Conservation (phyloP, 176 grass and related monocot genomes). For the Elymus sibiricus region DNA sequence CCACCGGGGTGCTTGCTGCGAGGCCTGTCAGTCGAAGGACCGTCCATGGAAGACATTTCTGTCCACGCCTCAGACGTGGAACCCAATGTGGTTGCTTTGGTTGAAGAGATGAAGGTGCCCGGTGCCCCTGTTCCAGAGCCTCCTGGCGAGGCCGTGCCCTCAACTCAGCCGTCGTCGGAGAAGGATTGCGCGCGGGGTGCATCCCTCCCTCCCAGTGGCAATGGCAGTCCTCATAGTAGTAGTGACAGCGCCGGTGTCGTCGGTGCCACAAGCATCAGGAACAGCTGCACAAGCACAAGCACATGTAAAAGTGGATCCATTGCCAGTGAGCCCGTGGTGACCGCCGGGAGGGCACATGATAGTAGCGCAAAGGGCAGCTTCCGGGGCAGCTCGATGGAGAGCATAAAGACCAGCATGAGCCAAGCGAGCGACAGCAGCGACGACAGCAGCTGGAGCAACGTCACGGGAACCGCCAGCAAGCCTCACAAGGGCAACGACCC, state of each 20-base stretch:
- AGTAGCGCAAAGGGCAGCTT: conserved; percentile 42
- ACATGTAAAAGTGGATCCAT: conserved; percentile 57
- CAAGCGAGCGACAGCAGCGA: conserved; percentile 81
- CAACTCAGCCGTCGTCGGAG: conserved; percentile 41
- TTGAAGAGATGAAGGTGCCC: conserved; percentile 36
- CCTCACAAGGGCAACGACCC: conserved; percentile 92
- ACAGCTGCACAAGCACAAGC: conserved; percentile 42
- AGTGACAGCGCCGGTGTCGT: conserved; percentile 59
- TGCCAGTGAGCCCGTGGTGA: conserved; percentile 37
- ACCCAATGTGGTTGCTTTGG: conserved; percentile 28
- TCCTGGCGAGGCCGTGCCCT: conserved; percentile 8
- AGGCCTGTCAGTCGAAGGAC: conserved; percentile 48
- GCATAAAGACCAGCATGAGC: conserved; percentile 71
- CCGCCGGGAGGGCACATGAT: conserved; percentile 26
- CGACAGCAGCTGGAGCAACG: conserved; percentile 69
- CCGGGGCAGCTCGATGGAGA: conserved; percentile 61
- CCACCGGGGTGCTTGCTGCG: conserved; percentile 36
- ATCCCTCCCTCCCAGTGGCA: conserved; percentile 73
- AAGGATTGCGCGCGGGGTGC: conserved; percentile 73
- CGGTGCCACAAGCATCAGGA: conserved; percentile 41
- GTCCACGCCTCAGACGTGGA: conserved; percentile 35
- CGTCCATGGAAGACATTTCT: conserved; percentile 62
- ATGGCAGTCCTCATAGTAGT: conserved; percentile 79
- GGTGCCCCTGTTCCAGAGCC: not conserved
- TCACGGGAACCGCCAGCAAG: conserved; percentile 64